Conservation (phyloP, 2,329 filamentous ascomycete genomes). For the Monilinia polystroma region DNA sequence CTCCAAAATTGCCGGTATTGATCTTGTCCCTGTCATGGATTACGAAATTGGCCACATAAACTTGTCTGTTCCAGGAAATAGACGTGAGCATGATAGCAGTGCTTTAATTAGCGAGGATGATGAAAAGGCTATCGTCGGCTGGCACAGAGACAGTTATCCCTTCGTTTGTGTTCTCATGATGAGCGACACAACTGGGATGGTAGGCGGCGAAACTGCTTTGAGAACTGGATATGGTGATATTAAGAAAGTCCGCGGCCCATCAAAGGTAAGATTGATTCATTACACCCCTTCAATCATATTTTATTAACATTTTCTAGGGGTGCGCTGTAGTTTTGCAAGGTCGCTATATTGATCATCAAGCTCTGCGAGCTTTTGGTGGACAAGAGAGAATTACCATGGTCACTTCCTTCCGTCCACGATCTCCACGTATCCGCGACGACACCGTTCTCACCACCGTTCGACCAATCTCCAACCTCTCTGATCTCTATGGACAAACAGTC, state of each 20-base stretch:
- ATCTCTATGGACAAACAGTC: constrained; percentile 43
- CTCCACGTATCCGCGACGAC: constrained; percentile 45
- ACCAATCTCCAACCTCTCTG: constrained; percentile 42
- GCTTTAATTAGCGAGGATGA: constrained; percentile 38
- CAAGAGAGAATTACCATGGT: constrained; percentile 50
- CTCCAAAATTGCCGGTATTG: constrained; percentile 57
- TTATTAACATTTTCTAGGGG: constrained; percentile 36
- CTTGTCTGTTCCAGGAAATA: constrained; percentile 45
- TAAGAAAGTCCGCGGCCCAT: constrained; percentile 47
- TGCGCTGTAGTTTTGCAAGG: constrained; percentile 48
- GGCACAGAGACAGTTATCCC: constrained; percentile 53
- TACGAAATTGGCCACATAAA: constrained; percentile 61
- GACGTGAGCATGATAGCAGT: constrained; percentile 30
- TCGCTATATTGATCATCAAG: constrained; percentile 48
- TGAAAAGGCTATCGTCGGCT: constrained; percentile 45
- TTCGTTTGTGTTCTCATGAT: constrained; percentile 55
- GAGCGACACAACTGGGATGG: constrained; percentile 49
- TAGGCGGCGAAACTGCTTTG: constrained; percentile 58
- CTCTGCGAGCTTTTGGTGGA: constrained; percentile 44
- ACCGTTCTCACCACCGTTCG: constrained; percentile 42
- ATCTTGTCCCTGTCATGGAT: constrained; percentile 56
- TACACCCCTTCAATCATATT: not conserved
- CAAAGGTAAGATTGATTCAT: constrained; percentile 41
- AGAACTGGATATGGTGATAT: constrained; percentile 52
- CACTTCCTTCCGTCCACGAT: constrained; percentile 46